Base-by-base conservation (phyloP, 768 basidiomycete genomes). In the Sistotremastrum suecicum region DNA sequence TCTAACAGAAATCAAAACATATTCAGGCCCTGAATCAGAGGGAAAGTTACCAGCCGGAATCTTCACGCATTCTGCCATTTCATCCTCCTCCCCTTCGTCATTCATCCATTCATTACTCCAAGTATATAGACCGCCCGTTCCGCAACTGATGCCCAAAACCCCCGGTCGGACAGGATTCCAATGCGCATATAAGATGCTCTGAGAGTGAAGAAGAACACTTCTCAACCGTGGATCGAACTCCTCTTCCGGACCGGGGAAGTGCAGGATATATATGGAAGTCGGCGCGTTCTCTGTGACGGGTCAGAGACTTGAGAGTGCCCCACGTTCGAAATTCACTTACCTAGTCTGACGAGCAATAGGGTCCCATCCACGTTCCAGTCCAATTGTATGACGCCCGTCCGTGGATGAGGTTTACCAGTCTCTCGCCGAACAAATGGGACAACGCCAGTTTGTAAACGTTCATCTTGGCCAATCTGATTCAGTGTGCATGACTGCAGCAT, bases 161-260 rank as follows among this genome's bases (percentile, higher is more conserved):
- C 83, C 84, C 55, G 75, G 74, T n/a, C 81, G 75, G n/a, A 75
- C 72, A 32, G 88, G 86, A 57, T 86, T 90, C 90, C 91, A 92
- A 41, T 69, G 67, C 5, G 80, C 83, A 42, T 72, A 72, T 37
- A 75, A 57, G 30, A 92, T 73, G 3, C 78, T 69, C 39, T 72
- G 66, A 3, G 67, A 60, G 54, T 91, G 85, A 28, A 81, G 47
- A 45, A 92, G 61, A 2, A 89, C 76, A 34, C 72, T 74, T 42
- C 81, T 70, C 39, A 90, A 57, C 32, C 63, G 70, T 2, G 84
- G 85, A 31, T 62, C 57, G 51, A 78, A 80, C 5, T 68, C 64
- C 52, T 76, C 69, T 4, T 72, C 63, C 1, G 77, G 63, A 1
- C 72, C 64, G 3, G 86, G 79, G 57, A 90, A 89, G 35, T 75